These are phyloP conservation scores for Epicoccum sorghinum DNA, from an alignment of 2,329 filamentous ascomycete species.

Conservation along the genomic window DNA sequence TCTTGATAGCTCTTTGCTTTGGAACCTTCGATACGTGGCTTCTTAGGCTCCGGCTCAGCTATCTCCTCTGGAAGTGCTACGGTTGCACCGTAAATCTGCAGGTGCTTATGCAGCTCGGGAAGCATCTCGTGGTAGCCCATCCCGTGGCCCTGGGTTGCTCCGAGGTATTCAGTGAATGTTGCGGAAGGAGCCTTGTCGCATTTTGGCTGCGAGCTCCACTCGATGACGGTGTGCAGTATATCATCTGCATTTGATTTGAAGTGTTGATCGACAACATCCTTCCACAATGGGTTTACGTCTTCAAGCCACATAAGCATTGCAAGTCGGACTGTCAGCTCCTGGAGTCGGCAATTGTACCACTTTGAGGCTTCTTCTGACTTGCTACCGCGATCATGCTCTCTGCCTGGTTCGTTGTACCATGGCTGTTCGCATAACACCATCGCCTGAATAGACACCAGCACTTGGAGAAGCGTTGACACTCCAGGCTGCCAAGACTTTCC, in stretches of 20 bases:
- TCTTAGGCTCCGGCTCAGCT: constrained; percentile 2
- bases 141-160: background rate
- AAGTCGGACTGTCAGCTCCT: constrained; percentile 35
- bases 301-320: constrained; percentile 46
- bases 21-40: background rate
- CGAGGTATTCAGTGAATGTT: too few relatives aligned
- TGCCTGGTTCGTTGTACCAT: constrained; percentile 61
- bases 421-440: constrained; percentile 64
- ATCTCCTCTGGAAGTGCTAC: background rate
- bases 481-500: constrained; percentile 55
- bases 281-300: constrained; percentile 25
- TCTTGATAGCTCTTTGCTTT: background rate
- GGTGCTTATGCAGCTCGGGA: background rate
- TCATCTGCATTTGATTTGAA: constrained; percentile 32
- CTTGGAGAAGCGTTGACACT: constrained; percentile 58
- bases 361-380: constrained; percentile 14
- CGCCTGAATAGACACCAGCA: constrained; percentile 62
- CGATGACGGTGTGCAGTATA: constrained; percentile 29
- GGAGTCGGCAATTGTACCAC: constrained; percentile 36
- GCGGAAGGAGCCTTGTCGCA: too few relatives aligned
- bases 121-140: background rate
- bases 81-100: constrained; percentile 10
- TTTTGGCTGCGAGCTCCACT: constrained; percentile 23
- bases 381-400: constrained; percentile 21
- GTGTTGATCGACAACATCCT: constrained; percentile 32